Percentiles rank a stretch among this genome's conserved stretches.
Evolutionary conservation across 305 asterid genomes (phyloP).

Genomic region (Solanum hybrid): DNA sequence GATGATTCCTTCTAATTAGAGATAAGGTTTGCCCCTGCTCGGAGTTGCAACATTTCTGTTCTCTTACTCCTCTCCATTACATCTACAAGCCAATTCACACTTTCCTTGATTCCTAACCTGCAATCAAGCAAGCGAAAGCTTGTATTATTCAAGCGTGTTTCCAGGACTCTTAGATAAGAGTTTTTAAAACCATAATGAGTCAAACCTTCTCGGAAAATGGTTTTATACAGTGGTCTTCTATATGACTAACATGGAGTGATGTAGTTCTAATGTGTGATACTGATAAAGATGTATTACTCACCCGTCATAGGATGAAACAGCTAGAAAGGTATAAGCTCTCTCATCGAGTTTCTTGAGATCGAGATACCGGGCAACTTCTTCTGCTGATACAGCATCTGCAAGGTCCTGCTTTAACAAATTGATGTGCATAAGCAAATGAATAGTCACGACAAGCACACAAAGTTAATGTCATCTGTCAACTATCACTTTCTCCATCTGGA

Average conservation of each 20-base stretch:
- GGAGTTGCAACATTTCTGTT: constrained; percentile 63
- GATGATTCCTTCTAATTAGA: neutral
- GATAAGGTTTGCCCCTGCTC: constrained; percentile 39
- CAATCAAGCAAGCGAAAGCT: constrained; percentile 11
- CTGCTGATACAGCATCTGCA: constrained; percentile 67
- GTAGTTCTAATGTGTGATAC: neutral
- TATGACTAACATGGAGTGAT: neutral
- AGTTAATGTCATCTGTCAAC: neutral
- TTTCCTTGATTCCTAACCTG: constrained; percentile 85
- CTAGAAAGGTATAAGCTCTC: constrained; percentile 65
- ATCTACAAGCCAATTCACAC: constrained; percentile 87
- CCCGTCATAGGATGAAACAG: constrained; percentile 85
- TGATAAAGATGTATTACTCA: constrained; percentile 15
- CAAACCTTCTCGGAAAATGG: neutral
- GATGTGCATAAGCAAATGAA: neutral
- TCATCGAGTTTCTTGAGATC: constrained; percentile 87
- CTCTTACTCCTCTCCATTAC: constrained; percentile 91
- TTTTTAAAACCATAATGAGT: neutral
- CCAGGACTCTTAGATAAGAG: neutral
- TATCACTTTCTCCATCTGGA: neutral
- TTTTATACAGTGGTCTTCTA: neutral
- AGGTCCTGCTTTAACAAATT: constrained; percentile 50
- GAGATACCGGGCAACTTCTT: constrained; percentile 70
- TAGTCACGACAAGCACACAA: neutral
- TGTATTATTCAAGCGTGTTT: neutral